Evolutionary conservation across 148 eudicot species (phyloP).

Genomic region (Persicaria tinctoria): DNA sequence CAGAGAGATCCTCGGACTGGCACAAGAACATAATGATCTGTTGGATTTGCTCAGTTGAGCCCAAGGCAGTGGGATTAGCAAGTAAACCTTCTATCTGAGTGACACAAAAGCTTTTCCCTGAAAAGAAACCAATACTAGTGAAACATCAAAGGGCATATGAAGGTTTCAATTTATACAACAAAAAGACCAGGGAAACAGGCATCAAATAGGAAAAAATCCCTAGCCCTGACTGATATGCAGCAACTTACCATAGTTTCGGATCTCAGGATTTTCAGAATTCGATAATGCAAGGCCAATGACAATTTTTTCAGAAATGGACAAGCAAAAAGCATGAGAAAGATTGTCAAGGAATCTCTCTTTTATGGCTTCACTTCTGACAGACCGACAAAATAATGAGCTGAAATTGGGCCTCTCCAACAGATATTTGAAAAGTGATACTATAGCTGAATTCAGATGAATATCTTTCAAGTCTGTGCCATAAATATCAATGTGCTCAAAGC

Average conservation of each 20-base stretch:
- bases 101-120: constrained; percentile 87
- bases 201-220: not conserved
- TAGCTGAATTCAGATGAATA: constrained; percentile 40
- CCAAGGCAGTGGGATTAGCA: constrained; percentile 34
- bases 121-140: constrained; percentile 15
- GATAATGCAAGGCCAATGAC: constrained; percentile 81
- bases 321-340: constrained; percentile 51
- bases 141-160: not conserved
- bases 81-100: constrained; percentile 55
- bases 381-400: constrained; percentile 59
- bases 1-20: constrained; percentile 69
- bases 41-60: constrained; percentile 64
- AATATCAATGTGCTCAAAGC: constrained; percentile 56
- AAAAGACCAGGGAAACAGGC: not conserved
- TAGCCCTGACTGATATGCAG: not conserved
- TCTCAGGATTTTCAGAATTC: constrained; percentile 59
- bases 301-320: constrained; percentile 65
- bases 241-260: constrained; percentile 55
- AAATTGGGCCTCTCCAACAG: constrained; percentile 69
- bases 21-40: constrained; percentile 65
- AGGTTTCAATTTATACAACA: not conserved
- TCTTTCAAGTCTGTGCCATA: constrained; percentile 48
- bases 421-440: constrained; percentile 53
- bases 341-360: constrained; percentile 67
- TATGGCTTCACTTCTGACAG: constrained; percentile 38